Evolutionary conservation across 352 stramenopile genomes (phyloP).

Genomic region (Phytophthora tentaculata): DNA sequence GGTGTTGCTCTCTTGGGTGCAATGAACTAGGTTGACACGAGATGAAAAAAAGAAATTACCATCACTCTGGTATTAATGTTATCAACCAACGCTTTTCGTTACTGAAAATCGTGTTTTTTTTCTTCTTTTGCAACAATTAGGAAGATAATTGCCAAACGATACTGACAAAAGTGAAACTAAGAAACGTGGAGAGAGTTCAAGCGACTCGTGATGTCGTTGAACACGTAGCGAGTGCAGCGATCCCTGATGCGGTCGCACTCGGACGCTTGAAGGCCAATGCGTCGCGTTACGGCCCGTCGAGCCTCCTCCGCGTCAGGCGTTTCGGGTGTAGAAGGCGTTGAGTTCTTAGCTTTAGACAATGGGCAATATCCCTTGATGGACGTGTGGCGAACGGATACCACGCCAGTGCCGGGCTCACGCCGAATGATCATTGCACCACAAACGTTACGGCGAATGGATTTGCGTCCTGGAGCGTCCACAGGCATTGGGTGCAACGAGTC

Average conservation of each 20-base stretch:
- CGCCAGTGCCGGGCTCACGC: slow-evolving; percentile 40
- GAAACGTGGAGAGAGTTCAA: slow-evolving; percentile 22
- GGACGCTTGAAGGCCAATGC: slow-evolving; percentile 59
- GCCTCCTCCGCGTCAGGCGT: slow-evolving; percentile 39
- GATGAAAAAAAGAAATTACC: background rate
- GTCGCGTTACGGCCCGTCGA: slow-evolving; percentile 37
- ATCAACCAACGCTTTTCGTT: slow-evolving; percentile 22
- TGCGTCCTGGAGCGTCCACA: slow-evolving; percentile 11
- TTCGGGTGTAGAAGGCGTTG: slow-evolving; percentile 8
- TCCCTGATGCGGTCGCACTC: slow-evolving; percentile 57
- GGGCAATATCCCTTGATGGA: slow-evolving; percentile 70
- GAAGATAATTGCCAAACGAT: background rate
- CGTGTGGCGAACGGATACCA: slow-evolving; percentile 65
- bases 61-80: slow-evolving; percentile 26
- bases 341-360: slow-evolving; percentile 22
- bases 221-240: slow-evolving; percentile 62
- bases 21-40: slow-evolving; percentile 28
- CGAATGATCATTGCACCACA: slow-evolving; percentile 55
- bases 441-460: slow-evolving; percentile 53
- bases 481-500: slow-evolving; percentile 56
- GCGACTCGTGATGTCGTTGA: slow-evolving; percentile 43
- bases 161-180: background rate
- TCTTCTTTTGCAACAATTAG: background rate
- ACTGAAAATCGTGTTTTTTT: slow-evolving; percentile 1
- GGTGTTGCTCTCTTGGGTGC: slow-evolving; percentile 23